Base-by-base conservation (phyloP, 352 stramenopile genomes). In the Phytophthora fragariaefolia region DNA sequence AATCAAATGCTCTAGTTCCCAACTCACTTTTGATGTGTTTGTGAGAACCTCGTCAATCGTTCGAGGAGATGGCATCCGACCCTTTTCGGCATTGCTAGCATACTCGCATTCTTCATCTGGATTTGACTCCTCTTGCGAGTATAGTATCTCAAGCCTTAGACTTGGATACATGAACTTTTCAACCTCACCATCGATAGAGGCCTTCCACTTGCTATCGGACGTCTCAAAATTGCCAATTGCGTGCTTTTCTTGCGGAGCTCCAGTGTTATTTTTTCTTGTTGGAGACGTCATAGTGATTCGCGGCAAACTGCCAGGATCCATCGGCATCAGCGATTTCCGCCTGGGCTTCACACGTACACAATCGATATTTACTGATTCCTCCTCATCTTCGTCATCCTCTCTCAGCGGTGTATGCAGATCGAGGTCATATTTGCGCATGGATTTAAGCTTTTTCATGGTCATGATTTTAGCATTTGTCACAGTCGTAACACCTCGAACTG, bases 141-240 rank as follows among this genome's bases (percentile, higher is more conserved):
- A 91, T 22, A 89, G 20, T 1, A 59, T 56, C 34, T 91, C 83
- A 17, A 91, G 69, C 0, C 79, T 71, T 23, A 91, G 63, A 70
- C 80, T 90, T 6, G 83, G 83, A 53, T 90, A 91, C 83, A 91
- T 90, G 72, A 91, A 90, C 52, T 82, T 83, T 32, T 90, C 83
- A 4, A 91, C 75, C 55, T 90, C 65, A 24, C 81, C 80, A 3
- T 83, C 73, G 28, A 91, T 79, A 0, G 77, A 71, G 10, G 83
- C 83, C 9, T 83, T 88, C 83, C 83, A 90, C 51, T 76, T 84
- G 48, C 70, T 76, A 52, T 90, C 80, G 8, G 30, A 59, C 6
- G 83, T 91, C 48, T 90, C 83, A 22, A 88, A 87, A 15, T 72
- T 70, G 1, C 71, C 79, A 27, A 90, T 73, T 1, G 68, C 55